Conservation (phyloP, 2,329 filamentous ascomycete species). For the Aspergillus ruber region DNA sequence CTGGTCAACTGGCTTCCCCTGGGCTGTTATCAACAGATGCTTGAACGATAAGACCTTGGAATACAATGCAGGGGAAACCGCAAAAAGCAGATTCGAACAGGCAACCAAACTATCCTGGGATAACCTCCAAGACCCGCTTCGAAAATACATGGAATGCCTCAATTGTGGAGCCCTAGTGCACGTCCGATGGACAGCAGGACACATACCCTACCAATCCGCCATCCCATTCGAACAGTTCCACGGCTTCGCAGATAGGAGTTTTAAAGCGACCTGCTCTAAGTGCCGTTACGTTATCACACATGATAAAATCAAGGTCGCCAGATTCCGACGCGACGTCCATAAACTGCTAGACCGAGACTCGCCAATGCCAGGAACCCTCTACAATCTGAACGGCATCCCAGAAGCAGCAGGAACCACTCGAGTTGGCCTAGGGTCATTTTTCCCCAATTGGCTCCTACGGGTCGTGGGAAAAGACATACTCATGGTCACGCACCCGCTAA, state of each 20-base stretch:
- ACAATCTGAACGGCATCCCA: constrained; percentile 51
- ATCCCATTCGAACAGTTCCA: constrained; percentile 16
- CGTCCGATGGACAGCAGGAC: constrained; percentile 55
- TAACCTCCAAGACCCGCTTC: constrained; percentile 47
- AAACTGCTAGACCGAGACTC: constrained; percentile 40
- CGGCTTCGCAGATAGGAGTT: constrained; percentile 38
- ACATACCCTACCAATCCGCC: constrained; percentile 15
- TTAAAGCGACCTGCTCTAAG: constrained; percentile 44
- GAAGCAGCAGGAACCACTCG: constrained; percentile 10
- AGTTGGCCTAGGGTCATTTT: constrained; percentile 32
- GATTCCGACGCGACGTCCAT: constrained; percentile 54
- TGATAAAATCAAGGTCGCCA: constrained; percentile 54
- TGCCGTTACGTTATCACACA: constrained; percentile 51
- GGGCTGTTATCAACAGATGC: constrained; percentile 51
- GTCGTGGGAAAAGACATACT: constrained; percentile 41
- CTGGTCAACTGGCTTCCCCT: constrained; percentile 63
- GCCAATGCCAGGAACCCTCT: constrained; percentile 64
- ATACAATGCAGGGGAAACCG: constrained; percentile 45
- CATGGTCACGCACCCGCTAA: constrained; percentile 29
- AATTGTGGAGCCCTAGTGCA: constrained; percentile 40
- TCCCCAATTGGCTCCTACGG: constrained; percentile 55
- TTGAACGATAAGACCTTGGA: constrained; percentile 55
- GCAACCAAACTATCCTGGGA: constrained; percentile 53
- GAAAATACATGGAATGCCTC: constrained; percentile 52
- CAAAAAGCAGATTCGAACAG: constrained; percentile 43